Evolutionary conservation across 768 basidiomycete genomes (phyloP).

Genomic region (Daedalea quercina): DNA sequence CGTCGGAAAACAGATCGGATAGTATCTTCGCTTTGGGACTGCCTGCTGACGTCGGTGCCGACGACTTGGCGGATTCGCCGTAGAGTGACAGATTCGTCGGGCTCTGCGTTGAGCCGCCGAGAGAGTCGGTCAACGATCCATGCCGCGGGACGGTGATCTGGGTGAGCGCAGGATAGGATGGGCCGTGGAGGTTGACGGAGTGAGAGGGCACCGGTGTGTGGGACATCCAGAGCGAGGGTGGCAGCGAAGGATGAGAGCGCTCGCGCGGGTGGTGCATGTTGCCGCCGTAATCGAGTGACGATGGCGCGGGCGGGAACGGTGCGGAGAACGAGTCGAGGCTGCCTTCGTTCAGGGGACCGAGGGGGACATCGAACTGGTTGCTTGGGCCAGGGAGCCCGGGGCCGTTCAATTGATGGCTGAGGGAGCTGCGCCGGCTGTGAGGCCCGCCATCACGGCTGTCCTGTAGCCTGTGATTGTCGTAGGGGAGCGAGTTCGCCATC

Average conservation of each 20-base stretch:
- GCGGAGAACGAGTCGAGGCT: constrained; percentile 11
- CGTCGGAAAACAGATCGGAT: constrained; percentile 54
- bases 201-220: constrained; percentile 43
- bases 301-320: constrained; percentile 14
- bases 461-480: constrained; percentile 8
- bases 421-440: constrained; percentile 16
- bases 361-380: constrained; percentile 2
- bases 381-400: constrained; percentile 8
- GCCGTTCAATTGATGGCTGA: constrained; percentile 11
- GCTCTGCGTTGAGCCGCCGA: constrained; percentile 17
- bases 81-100: constrained; percentile 22
- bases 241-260: constrained; percentile 48
- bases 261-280: constrained; percentile 31
- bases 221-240: constrained; percentile 85
- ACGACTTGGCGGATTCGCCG: constrained; percentile 19
- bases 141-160: constrained; percentile 17
- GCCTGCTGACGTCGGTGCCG: constrained; percentile 21
- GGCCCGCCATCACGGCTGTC: constrained; percentile 7
- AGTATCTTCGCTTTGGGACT: constrained; percentile 25
- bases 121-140: constrained; percentile 14
- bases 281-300: constrained; percentile 20
- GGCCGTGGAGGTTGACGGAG: constrained; percentile 28
- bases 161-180: constrained; percentile 17
- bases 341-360: constrained; percentile 3
- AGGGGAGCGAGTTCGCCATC: constrained; percentile 12